phyloP scores from a whole-genome alignment of 2,329 filamentous ascomycete genomes.

The Fusarium continuum region DNA sequence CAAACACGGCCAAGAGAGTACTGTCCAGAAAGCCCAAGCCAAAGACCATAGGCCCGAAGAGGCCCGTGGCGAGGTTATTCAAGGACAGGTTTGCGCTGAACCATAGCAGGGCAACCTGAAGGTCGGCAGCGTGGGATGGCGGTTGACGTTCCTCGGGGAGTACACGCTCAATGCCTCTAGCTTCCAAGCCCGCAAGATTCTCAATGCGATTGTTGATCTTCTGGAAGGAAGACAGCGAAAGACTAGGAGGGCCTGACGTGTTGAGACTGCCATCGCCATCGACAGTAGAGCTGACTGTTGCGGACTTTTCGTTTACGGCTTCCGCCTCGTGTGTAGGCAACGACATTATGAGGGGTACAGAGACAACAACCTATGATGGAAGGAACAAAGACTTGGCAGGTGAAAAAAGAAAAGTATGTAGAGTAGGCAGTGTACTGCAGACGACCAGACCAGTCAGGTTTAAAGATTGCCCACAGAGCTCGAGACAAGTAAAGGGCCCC shows the following conservation, averaged over 20 bases:
- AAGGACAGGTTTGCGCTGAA: constrained; percentile 56
- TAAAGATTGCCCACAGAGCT: neutral
- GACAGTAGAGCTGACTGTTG: constrained; percentile 15
- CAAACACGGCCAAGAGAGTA: constrained; percentile 75
- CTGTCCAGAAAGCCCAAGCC: constrained; percentile 77
- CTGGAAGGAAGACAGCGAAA: constrained; percentile 13
- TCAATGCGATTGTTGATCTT: constrained; percentile 36
- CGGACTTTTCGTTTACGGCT: constrained; percentile 26
- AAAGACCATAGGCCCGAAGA: constrained; percentile 74
- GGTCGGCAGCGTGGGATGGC: constrained; percentile 46
- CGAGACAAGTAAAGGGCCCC: neutral
- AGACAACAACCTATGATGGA: neutral
- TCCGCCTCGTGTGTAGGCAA: constrained; percentile 18
- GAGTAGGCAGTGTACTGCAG: constrained; percentile 3
- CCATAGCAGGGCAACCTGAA: constrained; percentile 55
- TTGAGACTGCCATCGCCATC: constrained; percentile 15
- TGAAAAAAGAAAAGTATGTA: constrained; percentile 2
- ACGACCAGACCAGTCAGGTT: constrained; percentile 1
- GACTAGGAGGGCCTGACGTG: neutral
- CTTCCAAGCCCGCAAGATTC: constrained; percentile 50
- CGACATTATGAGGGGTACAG: neutral
- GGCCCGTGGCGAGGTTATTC: constrained; percentile 70
- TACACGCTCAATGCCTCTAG: constrained; percentile 53
- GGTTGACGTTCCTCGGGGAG: constrained; percentile 49
- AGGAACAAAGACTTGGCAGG: neutral